Evolutionary conservation across 1,139 yeast genomes (phyloP), one percentile per base, ranked within the genome.

Genomic region (Magnusiomyces tetraspermus): DNA sequence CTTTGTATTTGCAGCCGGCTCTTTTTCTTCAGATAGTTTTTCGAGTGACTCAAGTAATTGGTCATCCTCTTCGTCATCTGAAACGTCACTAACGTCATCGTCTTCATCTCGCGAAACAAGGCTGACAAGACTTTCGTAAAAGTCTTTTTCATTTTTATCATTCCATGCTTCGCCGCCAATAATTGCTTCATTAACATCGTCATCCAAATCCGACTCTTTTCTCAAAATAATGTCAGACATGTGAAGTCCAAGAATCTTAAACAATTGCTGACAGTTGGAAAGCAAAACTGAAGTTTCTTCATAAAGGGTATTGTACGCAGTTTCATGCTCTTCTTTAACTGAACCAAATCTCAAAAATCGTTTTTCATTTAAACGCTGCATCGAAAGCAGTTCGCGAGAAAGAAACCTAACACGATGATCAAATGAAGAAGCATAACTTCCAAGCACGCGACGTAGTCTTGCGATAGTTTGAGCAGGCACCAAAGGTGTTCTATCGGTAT

Each of bases 341-440:
- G 51, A 37, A n/a, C 56, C 56, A 46, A 51, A 46, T 21, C 48
- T 46, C 33, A 54, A 46, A 33, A 51, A 51, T 10, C 50, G 41
- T 11, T 46, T 37, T 45, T 54, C 56, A 26, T 50, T 54, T 3
- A 30, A 30, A n/a, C 52, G 48, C 28, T 54, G 54, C 46, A 54
- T 40, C 21, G 24, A 24, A 17, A 54, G 46, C 13, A 54, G 52
- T 28, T 42, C 43, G 13, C 49, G 15, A 1, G 76, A 73, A 33
- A 75, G 59, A 1, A 64, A 65, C 4, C 64, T 61, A 0, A 80
- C 62, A 23, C 69, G 65, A 2, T 69, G 63, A 31, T 75, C 69
- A 2, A 79, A 72, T 0, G 76, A 76, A 21, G 72, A 71, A 0
- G 79, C 68, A 61, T 81, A 86, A 0, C 71, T 66, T 15, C 65